phyloP scores from a whole-genome alignment of 495 filamentous ascomycete genomes.

The Staphylotrichum longicolle region DNA sequence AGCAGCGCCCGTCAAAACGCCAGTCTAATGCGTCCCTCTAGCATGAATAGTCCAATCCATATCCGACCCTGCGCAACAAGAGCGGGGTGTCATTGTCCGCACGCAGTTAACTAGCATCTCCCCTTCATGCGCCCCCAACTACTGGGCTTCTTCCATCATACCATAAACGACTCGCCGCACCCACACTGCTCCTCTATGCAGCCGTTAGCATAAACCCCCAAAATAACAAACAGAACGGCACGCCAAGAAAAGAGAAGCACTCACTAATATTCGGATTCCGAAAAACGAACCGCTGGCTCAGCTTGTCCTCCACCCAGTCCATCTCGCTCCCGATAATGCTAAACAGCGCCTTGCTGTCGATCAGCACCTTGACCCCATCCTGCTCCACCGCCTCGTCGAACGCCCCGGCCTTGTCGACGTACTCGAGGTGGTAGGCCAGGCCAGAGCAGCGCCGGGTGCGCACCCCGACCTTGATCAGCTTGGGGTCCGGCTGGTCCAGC shows the following conservation, averaged over 20 bases:
- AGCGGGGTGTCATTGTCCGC: not conserved
- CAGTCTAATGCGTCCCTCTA: not conserved
- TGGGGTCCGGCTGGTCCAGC: constrained; percentile 77
- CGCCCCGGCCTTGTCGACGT: constrained; percentile 80
- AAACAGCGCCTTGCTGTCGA: constrained; percentile 95
- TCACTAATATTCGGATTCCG: constrained; percentile 96
- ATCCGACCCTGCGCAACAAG: not conserved
- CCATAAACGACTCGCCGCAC: constrained; percentile 96
- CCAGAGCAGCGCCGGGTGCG: constrained; percentile 96
- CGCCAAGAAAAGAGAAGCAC: constrained; percentile 40
- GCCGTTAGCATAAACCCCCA: constrained; percentile 37
- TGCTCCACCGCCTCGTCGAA: constrained; percentile 95
- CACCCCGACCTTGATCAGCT: constrained; percentile 90
- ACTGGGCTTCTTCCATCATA: constrained; percentile 39
- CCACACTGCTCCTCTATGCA: constrained; percentile 88
- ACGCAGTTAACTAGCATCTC: too few relatives aligned
- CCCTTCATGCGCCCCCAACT: not conserved
- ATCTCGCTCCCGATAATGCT: constrained; percentile 99
- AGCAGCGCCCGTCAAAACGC: not conserved
- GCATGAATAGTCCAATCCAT: not conserved
- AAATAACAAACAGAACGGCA: not conserved
- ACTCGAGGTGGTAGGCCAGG: constrained; percentile 92
- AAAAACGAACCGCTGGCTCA: constrained; percentile 88
- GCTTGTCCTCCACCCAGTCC: constrained; percentile 97
- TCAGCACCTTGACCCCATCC: constrained; percentile 91